Evolutionary conservation across 176 grass and related monocot genomes (phyloP).

Genomic region (Oryza longistaminata): DNA sequence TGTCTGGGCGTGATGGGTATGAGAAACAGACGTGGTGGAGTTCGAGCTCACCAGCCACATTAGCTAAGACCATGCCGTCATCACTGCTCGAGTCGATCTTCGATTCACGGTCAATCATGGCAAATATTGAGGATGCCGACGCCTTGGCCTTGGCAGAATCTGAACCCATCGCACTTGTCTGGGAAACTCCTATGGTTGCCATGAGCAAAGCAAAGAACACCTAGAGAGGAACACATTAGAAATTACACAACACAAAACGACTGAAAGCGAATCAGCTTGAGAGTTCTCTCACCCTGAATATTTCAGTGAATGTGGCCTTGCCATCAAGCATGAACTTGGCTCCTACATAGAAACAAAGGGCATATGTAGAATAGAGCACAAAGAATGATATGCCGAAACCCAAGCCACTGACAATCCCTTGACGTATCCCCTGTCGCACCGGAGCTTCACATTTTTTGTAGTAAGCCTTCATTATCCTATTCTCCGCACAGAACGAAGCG

Average conservation of each 20-base stretch:
- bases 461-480: slow-evolving; percentile 52
- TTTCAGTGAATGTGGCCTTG: slow-evolving; percentile 54
- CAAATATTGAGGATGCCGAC: slow-evolving; percentile 56
- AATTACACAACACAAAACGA: neutral
- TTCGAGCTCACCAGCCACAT: slow-evolving; percentile 53
- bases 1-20: slow-evolving; percentile 52
- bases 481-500: slow-evolving; percentile 55
- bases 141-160: slow-evolving; percentile 48
- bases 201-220: slow-evolving; percentile 54
- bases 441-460: slow-evolving; percentile 51
- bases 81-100: slow-evolving; percentile 41
- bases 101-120: slow-evolving; percentile 50
- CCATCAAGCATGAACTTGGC: slow-evolving; percentile 42
- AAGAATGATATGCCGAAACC: slow-evolving; percentile 57
- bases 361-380: slow-evolving; percentile 48
- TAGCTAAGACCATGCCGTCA: slow-evolving; percentile 31
- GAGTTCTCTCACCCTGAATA: slow-evolving; percentile 46
- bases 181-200: slow-evolving; percentile 49
- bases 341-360: slow-evolving; percentile 55
- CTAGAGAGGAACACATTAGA: slow-evolving; percentile 22
- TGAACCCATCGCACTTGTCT: slow-evolving; percentile 46
- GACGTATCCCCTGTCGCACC: slow-evolving; percentile 45
- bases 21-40: slow-evolving; percentile 53
- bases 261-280: neutral
- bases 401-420: slow-evolving; percentile 53